Percentiles rank a stretch among this genome's conserved stretches.
phyloP scores from a whole-genome alignment of 1,139 yeast genomes.

The Zygosaccharomyces sapae region DNA sequence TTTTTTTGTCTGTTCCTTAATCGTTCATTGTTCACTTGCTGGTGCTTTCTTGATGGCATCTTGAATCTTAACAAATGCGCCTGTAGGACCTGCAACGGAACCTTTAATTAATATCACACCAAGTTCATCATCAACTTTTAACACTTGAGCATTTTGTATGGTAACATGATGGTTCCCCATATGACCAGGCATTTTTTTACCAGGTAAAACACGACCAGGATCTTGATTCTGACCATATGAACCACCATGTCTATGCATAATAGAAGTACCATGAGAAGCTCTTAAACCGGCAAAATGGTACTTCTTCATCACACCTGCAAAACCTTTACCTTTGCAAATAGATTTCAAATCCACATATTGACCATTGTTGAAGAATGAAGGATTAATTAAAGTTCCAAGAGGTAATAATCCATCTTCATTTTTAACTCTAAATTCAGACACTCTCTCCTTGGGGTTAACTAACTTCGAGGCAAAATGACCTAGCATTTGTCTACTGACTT shows the following conservation, averaged over 20 bases:
- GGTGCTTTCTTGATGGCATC: conserved; percentile 59
- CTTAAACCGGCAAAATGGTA: conserved; percentile 86
- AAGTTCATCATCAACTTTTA: conserved; percentile 73
- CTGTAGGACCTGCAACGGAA: conserved; percentile 85
- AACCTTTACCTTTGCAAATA: conserved; percentile 89
- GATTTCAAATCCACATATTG: conserved; percentile 79
- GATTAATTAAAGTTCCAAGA: conserved; percentile 71
- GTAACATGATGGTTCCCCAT: conserved; percentile 82
- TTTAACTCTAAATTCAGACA: conserved; percentile 76
- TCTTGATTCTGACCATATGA: conserved; percentile 93
- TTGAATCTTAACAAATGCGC: conserved; percentile 65
- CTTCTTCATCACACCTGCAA: conserved; percentile 97
- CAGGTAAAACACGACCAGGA: conserved; percentile 95
- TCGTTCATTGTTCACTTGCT: conserved; percentile 4
- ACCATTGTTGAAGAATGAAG: conserved; percentile 80
- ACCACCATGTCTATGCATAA: conserved; percentile 94
- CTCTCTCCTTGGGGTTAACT: conserved; percentile 75
- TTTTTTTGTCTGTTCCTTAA: background rate
- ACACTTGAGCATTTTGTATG: conserved; percentile 67
- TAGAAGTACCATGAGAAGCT: conserved; percentile 95
- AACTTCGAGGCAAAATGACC: conserved; percentile 79
- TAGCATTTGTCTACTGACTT: conserved; percentile 59
- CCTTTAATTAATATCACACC: conserved; percentile 86
- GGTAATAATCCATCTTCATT: conserved; percentile 63
- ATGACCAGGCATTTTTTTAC: conserved; percentile 97